These are phyloP conservation scores for Stemphylium lycopersici DNA, from an alignment of 2,329 filamentous ascomycete genomes.

Conservation along the genomic window DNA sequence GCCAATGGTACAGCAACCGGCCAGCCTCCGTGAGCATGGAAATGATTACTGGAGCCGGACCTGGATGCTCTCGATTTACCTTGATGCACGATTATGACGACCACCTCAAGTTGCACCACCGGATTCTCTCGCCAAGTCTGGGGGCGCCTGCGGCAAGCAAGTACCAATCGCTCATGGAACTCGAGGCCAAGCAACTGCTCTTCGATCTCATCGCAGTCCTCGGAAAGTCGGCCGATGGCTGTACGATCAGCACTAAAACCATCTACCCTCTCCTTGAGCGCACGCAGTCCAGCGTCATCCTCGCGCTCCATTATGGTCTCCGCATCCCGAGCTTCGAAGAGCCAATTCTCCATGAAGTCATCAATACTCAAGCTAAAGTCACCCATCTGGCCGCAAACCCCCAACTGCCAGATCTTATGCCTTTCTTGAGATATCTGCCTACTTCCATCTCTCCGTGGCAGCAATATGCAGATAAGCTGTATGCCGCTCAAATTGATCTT, in stretches of 20 bases:
- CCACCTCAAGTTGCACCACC: slow-evolving; percentile 15
- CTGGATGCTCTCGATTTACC: slow-evolving; percentile 14
- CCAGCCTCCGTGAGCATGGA: slow-evolving; percentile 19
- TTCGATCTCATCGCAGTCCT: slow-evolving; percentile 8
- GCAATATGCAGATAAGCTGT: slow-evolving; percentile 13
- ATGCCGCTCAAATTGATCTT: slow-evolving; percentile 11
- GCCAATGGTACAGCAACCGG: slow-evolving; percentile 17
- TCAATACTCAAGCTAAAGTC: slow-evolving; percentile 9
- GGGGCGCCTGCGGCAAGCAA: slow-evolving; percentile 10
- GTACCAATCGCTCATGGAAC: slow-evolving; percentile 15
- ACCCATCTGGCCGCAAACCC: slow-evolving; percentile 16
- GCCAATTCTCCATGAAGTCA: slow-evolving; percentile 12
- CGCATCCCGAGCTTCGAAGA: slow-evolving; percentile 10
- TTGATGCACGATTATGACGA: slow-evolving; percentile 20
- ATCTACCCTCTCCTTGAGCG: slow-evolving; percentile 14
- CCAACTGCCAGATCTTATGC: slow-evolving; percentile 15
- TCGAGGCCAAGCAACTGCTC: slow-evolving; percentile 15
- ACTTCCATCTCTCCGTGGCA: slow-evolving; percentile 12
- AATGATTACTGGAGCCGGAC: slow-evolving; percentile 15
- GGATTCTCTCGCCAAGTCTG: slow-evolving; percentile 15
- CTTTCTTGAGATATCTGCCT: slow-evolving; percentile 10
- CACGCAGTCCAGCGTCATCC: slow-evolving; percentile 17
- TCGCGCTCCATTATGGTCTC: slow-evolving; percentile 17
- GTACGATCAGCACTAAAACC: slow-evolving; percentile 8
- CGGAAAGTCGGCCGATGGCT: slow-evolving; percentile 4